Conservation (phyloP, 768 basidiomycete species). For the Collybiopsis luxurians region DNA sequence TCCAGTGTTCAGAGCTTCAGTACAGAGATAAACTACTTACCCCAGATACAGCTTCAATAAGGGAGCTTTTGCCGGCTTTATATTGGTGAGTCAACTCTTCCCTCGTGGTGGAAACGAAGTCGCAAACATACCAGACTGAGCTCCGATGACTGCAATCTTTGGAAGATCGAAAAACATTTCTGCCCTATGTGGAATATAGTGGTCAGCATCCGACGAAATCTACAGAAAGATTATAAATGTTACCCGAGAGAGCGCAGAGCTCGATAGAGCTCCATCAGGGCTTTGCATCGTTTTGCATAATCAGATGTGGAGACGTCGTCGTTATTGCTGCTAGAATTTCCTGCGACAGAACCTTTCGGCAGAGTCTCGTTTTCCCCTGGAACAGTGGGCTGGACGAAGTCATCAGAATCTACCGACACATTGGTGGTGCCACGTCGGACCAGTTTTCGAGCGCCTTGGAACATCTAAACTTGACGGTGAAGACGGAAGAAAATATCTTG, state of each 20-base stretch:
- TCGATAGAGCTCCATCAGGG: constrained; percentile 30
- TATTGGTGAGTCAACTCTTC: not conserved
- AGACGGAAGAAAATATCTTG: no score
- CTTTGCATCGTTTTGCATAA: constrained; percentile 31
- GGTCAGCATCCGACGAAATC: not conserved
- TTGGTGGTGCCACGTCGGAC: not conserved
- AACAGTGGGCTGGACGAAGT: no score
- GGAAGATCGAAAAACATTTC: constrained; percentile 25
- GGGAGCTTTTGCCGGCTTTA: constrained; percentile 40
- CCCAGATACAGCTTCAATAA: constrained; percentile 40
- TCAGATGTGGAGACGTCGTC: not conserved
- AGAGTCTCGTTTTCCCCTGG: no score
- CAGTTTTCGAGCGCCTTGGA: not conserved
- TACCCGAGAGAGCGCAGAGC: constrained; percentile 32
- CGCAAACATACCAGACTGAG: constrained; percentile 32
- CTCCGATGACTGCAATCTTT: constrained; percentile 39
- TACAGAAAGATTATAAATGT: not conserved
- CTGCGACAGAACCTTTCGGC: no score
- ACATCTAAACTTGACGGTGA: no score
- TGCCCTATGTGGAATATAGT: constrained; percentile 22
- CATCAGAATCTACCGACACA: not conserved
- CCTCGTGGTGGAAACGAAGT: not conserved
- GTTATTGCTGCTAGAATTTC: not conserved
- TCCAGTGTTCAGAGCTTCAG: not conserved
- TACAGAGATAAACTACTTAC: constrained; percentile 18